Percentiles rank a stretch among this genome's conserved stretches.
phyloP scores from a whole-genome alignment of 2,329 filamentous ascomycete species.

The Talaromyces marneffei region DNA sequence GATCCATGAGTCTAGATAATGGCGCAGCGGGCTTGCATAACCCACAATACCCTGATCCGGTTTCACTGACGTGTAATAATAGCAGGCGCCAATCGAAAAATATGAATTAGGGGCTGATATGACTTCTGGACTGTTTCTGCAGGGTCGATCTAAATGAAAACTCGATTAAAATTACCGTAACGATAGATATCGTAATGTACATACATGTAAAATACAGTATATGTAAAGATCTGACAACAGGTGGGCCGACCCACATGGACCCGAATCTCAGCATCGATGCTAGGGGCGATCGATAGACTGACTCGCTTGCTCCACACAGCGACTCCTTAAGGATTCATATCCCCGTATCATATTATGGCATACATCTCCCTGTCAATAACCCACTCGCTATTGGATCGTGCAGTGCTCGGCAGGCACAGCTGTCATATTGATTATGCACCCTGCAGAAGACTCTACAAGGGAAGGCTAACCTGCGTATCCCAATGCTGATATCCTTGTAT shows the following conservation, averaged over 20 bases:
- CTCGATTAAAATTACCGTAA: neutral
- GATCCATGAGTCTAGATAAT: neutral
- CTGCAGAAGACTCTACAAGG: neutral
- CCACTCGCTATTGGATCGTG: neutral
- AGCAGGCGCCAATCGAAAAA: neutral
- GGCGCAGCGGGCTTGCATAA: neutral
- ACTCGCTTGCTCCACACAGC: neutral
- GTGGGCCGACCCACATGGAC: neutral
- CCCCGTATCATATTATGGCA: neutral
- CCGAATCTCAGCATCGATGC: neutral
- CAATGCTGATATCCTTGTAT: neutral
- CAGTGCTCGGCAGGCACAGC: neutral
- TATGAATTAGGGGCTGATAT: neutral
- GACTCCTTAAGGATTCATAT: neutral
- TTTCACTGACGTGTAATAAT: neutral
- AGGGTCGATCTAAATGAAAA: neutral
- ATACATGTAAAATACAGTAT: neutral
- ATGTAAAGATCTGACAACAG: neutral
- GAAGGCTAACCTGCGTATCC: neutral
- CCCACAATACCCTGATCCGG: neutral
- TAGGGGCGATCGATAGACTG: conserved; percentile 2
- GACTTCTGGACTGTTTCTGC: neutral
- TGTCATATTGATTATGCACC: neutral
- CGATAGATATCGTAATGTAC: neutral
- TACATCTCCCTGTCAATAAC: neutral